Evolutionary conservation across 148 eudicot genomes (phyloP).

Genomic region (Camellia japonica): DNA sequence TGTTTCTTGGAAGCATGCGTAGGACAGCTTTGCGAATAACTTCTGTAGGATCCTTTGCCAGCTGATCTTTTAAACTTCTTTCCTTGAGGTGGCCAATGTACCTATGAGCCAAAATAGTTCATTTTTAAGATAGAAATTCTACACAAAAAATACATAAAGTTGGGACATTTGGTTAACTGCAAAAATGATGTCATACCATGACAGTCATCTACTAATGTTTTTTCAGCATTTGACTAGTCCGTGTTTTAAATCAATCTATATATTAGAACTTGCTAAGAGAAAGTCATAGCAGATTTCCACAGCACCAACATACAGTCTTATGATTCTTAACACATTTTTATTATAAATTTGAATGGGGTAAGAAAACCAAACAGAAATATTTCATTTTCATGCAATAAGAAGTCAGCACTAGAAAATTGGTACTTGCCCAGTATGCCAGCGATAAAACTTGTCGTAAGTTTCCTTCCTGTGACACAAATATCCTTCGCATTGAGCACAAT

Average conservation of each 20-base stretch:
- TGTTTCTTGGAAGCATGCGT: constrained; percentile 96
- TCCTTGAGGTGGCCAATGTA: constrained; percentile 88
- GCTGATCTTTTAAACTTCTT: constrained; percentile 88
- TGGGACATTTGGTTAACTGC: background rate
- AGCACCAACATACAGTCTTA: background rate
- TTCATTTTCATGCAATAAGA: background rate
- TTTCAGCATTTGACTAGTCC: background rate
- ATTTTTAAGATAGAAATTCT: background rate
- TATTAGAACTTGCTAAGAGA: background rate
- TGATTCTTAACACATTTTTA: background rate
- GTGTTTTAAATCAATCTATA: background rate
- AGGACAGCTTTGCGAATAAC: constrained; percentile 93
- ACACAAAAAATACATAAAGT: background rate
- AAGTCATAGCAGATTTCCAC: background rate
- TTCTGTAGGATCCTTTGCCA: constrained; percentile 93
- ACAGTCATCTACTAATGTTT: background rate
- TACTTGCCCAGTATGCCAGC: constrained; percentile 49
- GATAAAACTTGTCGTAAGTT: no score
- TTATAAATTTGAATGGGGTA: background rate
- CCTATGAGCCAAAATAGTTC: constrained; percentile 33
- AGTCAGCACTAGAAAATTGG: background rate
- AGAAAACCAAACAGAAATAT: background rate
- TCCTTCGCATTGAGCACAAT: no score
- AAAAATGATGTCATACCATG: background rate
- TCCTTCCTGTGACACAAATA: no score